Conservation (phyloP, 2,329 filamentous ascomycete genomes). For the Alternaria infectoria region DNA sequence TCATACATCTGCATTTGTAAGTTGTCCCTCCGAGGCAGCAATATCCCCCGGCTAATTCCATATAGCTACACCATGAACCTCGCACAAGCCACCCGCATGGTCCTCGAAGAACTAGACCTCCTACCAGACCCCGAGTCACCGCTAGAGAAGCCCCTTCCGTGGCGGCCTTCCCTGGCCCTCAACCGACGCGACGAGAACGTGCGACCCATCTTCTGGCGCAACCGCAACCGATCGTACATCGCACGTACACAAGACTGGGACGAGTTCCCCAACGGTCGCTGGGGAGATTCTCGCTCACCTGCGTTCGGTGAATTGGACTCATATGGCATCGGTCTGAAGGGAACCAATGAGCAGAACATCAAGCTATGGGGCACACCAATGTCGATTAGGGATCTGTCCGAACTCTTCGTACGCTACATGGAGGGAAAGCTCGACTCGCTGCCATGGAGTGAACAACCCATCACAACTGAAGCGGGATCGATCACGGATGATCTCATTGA, state of each 20-base stretch:
- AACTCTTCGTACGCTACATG: conserved; percentile 86
- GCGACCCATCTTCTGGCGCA: conserved; percentile 97
- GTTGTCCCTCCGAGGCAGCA: conserved; percentile 17
- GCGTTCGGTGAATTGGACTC: conserved; percentile 95
- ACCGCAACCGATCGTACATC: conserved; percentile 94
- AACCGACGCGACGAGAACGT: conserved; percentile 93
- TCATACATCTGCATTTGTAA: conserved; percentile 87
- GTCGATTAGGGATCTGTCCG: conserved; percentile 78
- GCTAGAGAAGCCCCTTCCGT: conserved; percentile 87
- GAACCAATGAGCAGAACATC: conserved; percentile 93
- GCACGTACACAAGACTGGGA: conserved; percentile 98
- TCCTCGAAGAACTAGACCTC: conserved; percentile 87
- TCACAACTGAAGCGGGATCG: conserved; percentile 79
- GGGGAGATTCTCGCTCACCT: conserved; percentile 95
- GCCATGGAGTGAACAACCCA: conserved; percentile 92
- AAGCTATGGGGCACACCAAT: conserved; percentile 91
- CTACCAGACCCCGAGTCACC: conserved; percentile 79
- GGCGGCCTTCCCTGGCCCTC: conserved; percentile 91
- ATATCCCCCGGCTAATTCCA: conserved; percentile 11
- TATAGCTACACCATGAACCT: conserved; percentile 94
- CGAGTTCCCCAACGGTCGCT: conserved; percentile 97
- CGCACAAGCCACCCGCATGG: conserved; percentile 89
- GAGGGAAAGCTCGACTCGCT: conserved; percentile 79
- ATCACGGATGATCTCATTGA: conserved; percentile 79
- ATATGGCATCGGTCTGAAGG: conserved; percentile 91